Conservation (phyloP, 129 eudicot genomes). For the Tanacetum coccineum region DNA sequence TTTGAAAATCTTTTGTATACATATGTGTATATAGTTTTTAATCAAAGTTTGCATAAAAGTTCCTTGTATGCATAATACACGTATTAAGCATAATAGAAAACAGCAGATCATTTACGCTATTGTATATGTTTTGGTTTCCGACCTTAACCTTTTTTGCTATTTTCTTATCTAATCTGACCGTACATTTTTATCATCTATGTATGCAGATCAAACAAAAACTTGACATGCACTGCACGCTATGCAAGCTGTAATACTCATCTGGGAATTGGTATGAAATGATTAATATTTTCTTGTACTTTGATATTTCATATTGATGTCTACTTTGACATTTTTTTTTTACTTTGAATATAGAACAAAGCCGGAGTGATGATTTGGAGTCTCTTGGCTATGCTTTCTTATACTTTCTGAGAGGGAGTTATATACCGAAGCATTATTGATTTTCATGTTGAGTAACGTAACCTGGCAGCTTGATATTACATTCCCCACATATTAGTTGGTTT, state of each 20-base stretch:
- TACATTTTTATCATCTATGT: conserved; percentile 10
- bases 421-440: background rate
- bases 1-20: no score
- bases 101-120: background rate
- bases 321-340: conserved; percentile 26
- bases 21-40: no score
- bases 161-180: conserved; percentile 13
- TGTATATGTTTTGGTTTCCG: no score
- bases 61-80: background rate
- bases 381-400: conserved; percentile 76
- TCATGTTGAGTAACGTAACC: background rate
- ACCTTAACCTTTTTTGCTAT: background rate
- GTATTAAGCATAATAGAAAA: conserved; percentile 11
- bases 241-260: no score
- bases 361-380: conserved; percentile 94
- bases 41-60: no score
- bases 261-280: conserved; percentile 61
- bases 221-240: conserved; percentile 99
- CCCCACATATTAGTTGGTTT: background rate
- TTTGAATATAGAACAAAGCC: conserved; percentile 74
- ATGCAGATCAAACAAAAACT: conserved; percentile 82
- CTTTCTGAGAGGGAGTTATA: conserved; percentile 81
- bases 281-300: conserved; percentile 13
- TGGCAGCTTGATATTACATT: background rate
- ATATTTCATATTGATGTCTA: conserved; percentile 3